Base-by-base conservation (phyloP, 208 protist genomes). In the Crithidia fasciculata region DNA sequence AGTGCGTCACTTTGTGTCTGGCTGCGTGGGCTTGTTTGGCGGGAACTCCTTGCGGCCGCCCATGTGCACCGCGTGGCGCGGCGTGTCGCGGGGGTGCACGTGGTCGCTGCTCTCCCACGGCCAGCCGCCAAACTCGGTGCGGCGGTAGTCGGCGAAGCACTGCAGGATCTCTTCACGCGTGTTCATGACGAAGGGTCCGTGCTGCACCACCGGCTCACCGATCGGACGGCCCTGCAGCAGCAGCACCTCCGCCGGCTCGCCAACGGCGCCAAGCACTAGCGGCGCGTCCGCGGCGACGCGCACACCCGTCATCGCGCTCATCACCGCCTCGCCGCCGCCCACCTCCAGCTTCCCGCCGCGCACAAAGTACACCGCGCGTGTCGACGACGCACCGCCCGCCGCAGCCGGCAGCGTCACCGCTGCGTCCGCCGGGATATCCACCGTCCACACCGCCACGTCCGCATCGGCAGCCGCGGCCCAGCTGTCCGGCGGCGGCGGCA, bases 141-240 rank as follows among this genome's bases (percentile, higher is more conserved):
- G 52, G 16, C 72, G 59, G 67, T 89, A 98, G 80, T 98, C 94
- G 2, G 45, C 55, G 56, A 97, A 94, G 55, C 92, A 94, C 74
- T 98, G 78, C 47, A 70, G 4, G 71, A 98, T 94, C 76, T 98
- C 95, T 47, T 90, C 82, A 49, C 86, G 58, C n/a, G 93, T 98
- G 84, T 94, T 97, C 90, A 97, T 97, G 59, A 99, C 95, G 68
- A 99, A 98, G 16, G 97, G 97, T 15, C 97, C 97, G 69, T 97
- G 83, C 77, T 87, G 81, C 47, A 85, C 91, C 9, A 98, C 85
- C 10, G 93, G 94, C 81, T 99, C 96, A 15, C 88, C 83, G 9
- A 98, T 81, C 16, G 81, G 74, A 15, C 72, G 61, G n/a, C 86
- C 86, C 69, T 91, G 86, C 70, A 91, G 65, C 58, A 91, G 43